Conservation (phyloP, 139 green algal species). For the Ettlia oleoabundans region DNA sequence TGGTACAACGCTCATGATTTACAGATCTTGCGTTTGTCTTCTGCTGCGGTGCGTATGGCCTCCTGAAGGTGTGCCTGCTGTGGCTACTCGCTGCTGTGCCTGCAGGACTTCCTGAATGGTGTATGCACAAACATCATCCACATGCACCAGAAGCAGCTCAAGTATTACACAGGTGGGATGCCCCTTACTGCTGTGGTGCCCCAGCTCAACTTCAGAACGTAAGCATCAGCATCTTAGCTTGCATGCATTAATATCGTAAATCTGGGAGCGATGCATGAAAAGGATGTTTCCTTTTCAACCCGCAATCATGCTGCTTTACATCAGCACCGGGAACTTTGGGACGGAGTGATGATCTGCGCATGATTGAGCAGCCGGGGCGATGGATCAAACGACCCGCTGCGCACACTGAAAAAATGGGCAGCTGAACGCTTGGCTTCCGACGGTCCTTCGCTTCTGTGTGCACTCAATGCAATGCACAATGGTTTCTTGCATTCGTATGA, state of each 20-base stretch:
- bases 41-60: no score
- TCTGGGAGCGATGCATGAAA: no score
- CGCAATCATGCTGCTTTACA: no score
- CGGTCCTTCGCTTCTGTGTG: neutral
- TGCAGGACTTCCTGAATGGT: constrained; percentile 95
- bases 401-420: constrained; percentile 36
- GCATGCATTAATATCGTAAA: no score
- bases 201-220: no score
- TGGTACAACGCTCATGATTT: no score
- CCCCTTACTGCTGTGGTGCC: neutral
- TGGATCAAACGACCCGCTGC: constrained; percentile 42
- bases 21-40: neutral
- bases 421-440: constrained; percentile 58
- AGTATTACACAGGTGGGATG: constrained; percentile 82
- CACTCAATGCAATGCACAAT: neutral
- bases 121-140: constrained; percentile 98
- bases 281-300: no score
- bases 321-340: no score
- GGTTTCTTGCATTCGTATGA: no score
- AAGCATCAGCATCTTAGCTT: no score
- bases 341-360: constrained; percentile 36
- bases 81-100: neutral
- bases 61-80: no score
- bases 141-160: constrained; percentile 91
- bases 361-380: constrained; percentile 17